A percentile compares a stretch with the other conserved stretches of the same genome.
Evolutionary conservation across 2,329 filamentous ascomycete species (phyloP).

Genomic region (Xylariaceae sp.): DNA sequence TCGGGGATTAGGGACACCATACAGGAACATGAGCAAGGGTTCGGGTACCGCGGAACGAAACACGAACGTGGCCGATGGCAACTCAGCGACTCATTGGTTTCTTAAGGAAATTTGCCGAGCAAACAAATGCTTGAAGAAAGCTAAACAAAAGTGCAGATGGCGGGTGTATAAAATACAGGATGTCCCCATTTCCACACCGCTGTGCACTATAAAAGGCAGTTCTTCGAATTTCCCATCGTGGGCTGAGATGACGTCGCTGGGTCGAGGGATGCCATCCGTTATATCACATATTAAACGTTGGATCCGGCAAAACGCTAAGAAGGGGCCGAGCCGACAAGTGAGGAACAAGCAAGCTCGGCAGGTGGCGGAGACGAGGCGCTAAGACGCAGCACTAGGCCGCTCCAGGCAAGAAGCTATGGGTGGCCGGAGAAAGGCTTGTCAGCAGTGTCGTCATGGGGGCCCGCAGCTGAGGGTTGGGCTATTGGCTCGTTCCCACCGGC

Average conservation of each 20-base stretch:
- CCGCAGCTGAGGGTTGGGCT: no score
- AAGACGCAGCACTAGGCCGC: not conserved
- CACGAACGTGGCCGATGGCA: slow-evolving; percentile 11
- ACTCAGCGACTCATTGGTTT: not conserved
- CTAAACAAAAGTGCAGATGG: no score
- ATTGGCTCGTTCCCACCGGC: no score
- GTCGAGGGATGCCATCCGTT: no score
- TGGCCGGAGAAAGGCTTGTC: not conserved
- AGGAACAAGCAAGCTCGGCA: no score
- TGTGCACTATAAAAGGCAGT: no score
- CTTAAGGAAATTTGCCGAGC: not conserved
- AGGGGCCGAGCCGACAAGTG: no score
- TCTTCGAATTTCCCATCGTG: no score
- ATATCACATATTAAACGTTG: no score
- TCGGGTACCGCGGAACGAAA: slow-evolving; percentile 3
- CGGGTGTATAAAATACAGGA: no score
- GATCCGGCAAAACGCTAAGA: no score
- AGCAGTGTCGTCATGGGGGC: slow-evolving; percentile 16
- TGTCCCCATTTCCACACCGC: no score
- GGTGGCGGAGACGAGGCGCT: not conserved
- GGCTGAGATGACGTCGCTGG: not conserved
- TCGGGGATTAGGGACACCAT: not conserved
- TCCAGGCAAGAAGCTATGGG: slow-evolving; percentile 11
- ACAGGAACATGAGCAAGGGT: not conserved
- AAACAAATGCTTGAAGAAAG: not conserved